Percentiles rank a stretch among this genome's conserved stretches.
phyloP scores from a whole-genome alignment of 169 alveolate genomes.

The Plasmodium vinckei region DNA sequence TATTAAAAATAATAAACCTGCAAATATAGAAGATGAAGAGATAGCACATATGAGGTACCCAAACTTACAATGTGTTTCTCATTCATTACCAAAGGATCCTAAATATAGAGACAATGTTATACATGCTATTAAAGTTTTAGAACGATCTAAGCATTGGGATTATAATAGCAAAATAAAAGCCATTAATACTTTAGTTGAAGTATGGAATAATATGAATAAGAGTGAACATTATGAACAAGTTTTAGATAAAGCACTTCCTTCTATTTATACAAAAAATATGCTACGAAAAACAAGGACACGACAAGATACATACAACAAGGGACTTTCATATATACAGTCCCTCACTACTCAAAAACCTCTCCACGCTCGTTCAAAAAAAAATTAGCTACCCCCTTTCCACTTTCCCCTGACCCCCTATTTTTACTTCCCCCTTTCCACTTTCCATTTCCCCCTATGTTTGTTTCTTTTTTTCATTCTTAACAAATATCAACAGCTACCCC shows the following conservation, averaged over 20 bases:
- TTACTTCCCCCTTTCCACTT: too few species aligned
- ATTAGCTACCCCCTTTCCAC: not conserved
- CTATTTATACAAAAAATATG: slow-evolving; percentile 69
- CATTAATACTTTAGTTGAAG: slow-evolving; percentile 81
- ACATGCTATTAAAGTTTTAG: slow-evolving; percentile 84
- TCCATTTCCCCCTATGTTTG: too few species aligned
- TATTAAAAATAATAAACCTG: slow-evolving; percentile 57
- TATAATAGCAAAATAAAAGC: slow-evolving; percentile 86
- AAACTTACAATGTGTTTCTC: slow-evolving; percentile 85
- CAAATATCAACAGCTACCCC: too few species aligned
- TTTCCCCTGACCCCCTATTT: too few species aligned
- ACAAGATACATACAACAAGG: slow-evolving; percentile 81
- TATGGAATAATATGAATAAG: slow-evolving; percentile 83
- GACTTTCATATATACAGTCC: slow-evolving; percentile 81
- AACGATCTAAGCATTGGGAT: slow-evolving; percentile 85
- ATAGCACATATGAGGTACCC: slow-evolving; percentile 75
- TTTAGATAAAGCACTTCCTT: slow-evolving; percentile 79
- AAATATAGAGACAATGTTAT: slow-evolving; percentile 83
- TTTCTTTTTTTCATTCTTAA: too few species aligned
- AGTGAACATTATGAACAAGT: slow-evolving; percentile 78
- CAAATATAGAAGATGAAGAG: slow-evolving; percentile 62
- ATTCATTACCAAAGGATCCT: slow-evolving; percentile 84
- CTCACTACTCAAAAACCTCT: slow-evolving; percentile 77
- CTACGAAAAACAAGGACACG: slow-evolving; percentile 79
- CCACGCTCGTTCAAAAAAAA: slow-evolving; percentile 29